Evolutionary conservation across 257 asterid genomes (phyloP), one percentile per base, ranked within the genome.

Genomic region (Paraleonurus japonicus): DNA sequence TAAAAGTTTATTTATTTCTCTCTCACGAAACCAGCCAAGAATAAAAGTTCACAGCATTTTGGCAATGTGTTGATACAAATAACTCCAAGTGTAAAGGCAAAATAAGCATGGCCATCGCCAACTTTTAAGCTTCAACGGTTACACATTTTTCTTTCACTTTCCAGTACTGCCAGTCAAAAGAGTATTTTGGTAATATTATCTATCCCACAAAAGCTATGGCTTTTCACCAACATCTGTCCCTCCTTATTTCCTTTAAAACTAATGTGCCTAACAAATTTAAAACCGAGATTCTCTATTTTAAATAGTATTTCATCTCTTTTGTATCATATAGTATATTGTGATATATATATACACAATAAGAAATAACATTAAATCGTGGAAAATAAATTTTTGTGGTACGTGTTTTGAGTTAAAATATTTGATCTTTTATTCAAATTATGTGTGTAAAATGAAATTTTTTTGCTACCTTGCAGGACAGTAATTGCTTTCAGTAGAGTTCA

Each of bases 131-230:
- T 77, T 85, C 88, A 85, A 84, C 90, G 84, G 92, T 84, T 83
- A 79, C 82, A 67, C 79, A 68, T 61, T 35, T 76, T 51, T 69
- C 80, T 39, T 81, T 78, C 74, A 80, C 86, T 78, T 81, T 86
- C 74, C 64, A 79, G 81, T n/a, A n/a, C n/a, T 54, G 77, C 65
- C 90, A 83, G 95, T 92, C 98, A 92, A 92, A 92, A 85, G 85
- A 81, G 74, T 83, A 87, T 89, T 87, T 92, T 81, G 82, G 85
- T 79, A 82, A 85, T 74, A 86, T 51, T 51, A 51, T 16, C 24
- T 20, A 19, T 78, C 88, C 88, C 84, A 88, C 92, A 85, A 88
- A 84, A 81, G 81, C 85, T 68, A 76, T 71, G 75, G 9, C 79
- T 84, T 79, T 86, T 89, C 70, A 53, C 75, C 85, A 66, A 81